Conservation (phyloP, 139 green algal genomes). For the Parachlorella kessleri region DNA sequence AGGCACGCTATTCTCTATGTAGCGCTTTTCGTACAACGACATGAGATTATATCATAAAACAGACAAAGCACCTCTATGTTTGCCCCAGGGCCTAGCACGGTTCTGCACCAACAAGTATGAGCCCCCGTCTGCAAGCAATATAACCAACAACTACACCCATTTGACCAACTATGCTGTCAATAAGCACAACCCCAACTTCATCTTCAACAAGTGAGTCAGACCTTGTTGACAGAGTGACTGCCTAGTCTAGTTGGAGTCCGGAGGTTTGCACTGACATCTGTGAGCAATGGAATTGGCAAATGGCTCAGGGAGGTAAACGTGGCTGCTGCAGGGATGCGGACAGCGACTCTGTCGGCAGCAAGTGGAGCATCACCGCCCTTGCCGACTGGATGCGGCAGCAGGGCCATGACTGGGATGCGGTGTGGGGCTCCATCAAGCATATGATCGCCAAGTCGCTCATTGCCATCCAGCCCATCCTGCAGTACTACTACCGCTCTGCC, state of each 20-base stretch:
- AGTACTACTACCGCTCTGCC: conserved; percentile 71
- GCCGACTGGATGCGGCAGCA: conserved; percentile 26
- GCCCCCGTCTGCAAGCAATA: conserved; percentile 57
- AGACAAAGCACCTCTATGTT: no score
- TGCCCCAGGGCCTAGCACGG: conserved; percentile 16
- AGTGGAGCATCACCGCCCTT: conserved; percentile 65
- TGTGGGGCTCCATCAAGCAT: conserved; percentile 64
- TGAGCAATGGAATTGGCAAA: no score
- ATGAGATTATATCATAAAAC: no score
- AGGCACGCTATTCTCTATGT: no score
- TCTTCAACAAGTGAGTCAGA: conserved; percentile 33
- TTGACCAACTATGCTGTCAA: conserved; percentile 78
- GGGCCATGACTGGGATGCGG: conserved; percentile 45
- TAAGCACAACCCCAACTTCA: conserved; percentile 52
- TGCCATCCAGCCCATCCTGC: conserved; percentile 72
- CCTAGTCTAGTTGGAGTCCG: no score
- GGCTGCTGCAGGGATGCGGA: conserved; percentile 13
- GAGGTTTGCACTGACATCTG: no score
- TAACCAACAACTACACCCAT: conserved; percentile 69
- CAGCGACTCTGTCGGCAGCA: conserved; percentile 47
- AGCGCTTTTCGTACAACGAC: no score
- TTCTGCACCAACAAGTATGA: conserved; percentile 73
- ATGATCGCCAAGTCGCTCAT: conserved; percentile 70
- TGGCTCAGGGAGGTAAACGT: not conserved
- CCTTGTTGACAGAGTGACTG: no score